Evolutionary conservation across 352 stramenopile species (phyloP).

Genomic region (Phytophthora macrochlamydospora): DNA sequence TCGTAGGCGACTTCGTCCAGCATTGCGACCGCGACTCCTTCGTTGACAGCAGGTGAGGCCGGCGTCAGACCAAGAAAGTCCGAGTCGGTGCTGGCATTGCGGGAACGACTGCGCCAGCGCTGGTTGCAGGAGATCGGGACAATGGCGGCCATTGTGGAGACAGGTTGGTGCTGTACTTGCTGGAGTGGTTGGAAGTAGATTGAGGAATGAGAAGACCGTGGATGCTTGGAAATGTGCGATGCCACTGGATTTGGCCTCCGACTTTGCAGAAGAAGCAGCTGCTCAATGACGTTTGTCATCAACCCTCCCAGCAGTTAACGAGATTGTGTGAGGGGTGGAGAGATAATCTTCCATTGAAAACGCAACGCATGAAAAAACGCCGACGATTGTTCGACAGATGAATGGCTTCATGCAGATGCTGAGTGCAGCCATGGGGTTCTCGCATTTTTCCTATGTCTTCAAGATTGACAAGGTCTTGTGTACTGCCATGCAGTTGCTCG

Average conservation of each 20-base stretch:
- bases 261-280: slow-evolving; percentile 11
- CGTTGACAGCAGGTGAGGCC: slow-evolving; percentile 4
- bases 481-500: no score
- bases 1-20: slow-evolving; percentile 15
- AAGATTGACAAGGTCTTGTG: background rate
- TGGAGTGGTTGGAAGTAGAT: background rate
- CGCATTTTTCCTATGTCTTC: background rate
- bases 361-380: background rate
- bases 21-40: slow-evolving; percentile 11
- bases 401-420: background rate
- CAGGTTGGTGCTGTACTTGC: slow-evolving; percentile 11
- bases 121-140: slow-evolving; percentile 64
- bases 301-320: slow-evolving; percentile 18
- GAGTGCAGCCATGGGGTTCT: background rate
- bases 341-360: slow-evolving; percentile 1
- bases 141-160: slow-evolving; percentile 48
- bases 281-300: slow-evolving; percentile 22
- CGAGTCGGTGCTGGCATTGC: slow-evolving; percentile 52
- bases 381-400: slow-evolving; percentile 17
- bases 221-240: background rate
- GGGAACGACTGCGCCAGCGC: slow-evolving; percentile 54
- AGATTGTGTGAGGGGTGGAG: slow-evolving; percentile 2
- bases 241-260: background rate
- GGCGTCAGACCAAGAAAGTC: slow-evolving; percentile 24
- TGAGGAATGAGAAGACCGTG: background rate